These are phyloP conservation scores for Periconia macrospinosa DNA, from an alignment of 2,329 filamentous ascomycete species.

Conservation along the genomic window DNA sequence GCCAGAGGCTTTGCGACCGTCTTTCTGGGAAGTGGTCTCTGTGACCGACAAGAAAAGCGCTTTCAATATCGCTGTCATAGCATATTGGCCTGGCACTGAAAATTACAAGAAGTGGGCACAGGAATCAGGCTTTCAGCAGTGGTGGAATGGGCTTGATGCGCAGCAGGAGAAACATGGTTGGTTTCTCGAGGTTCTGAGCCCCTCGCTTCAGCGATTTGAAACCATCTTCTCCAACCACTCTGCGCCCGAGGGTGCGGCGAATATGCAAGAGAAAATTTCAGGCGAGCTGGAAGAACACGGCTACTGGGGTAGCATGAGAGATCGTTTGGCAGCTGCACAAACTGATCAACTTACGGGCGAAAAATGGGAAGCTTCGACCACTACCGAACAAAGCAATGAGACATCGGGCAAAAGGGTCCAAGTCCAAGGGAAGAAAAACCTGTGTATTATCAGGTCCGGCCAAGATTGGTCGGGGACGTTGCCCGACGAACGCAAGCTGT, in stretches of 20 bases:
- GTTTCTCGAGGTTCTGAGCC: slow-evolving; percentile 49
- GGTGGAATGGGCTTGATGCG: slow-evolving; percentile 41
- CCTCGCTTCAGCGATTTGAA: slow-evolving; percentile 48
- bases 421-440: slow-evolving; percentile 44
- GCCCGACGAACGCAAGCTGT: slow-evolving; percentile 47
- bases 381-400: not conserved
- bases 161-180: slow-evolving; percentile 38
- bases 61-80: slow-evolving; percentile 42
- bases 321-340: slow-evolving; percentile 46
- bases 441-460: slow-evolving; percentile 50
- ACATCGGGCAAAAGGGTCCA: slow-evolving; percentile 21
- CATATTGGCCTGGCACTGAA: slow-evolving; percentile 43
- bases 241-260: slow-evolving; percentile 45
- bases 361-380: slow-evolving; percentile 11
- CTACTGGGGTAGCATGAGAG: slow-evolving; percentile 53
- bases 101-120: slow-evolving; percentile 36
- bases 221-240: slow-evolving; percentile 46
- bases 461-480: slow-evolving; percentile 50
- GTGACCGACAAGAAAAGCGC: slow-evolving; percentile 29
- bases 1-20: slow-evolving; percentile 14
- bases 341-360: slow-evolving; percentile 38
- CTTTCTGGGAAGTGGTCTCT: slow-evolving; percentile 39
- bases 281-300: slow-evolving; percentile 47
- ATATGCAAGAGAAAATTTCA: slow-evolving; percentile 44
- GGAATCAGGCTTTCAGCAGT: slow-evolving; percentile 40